Conservation (phyloP, 805 yeast species). For the Nakazawaea ambrosiae region DNA sequence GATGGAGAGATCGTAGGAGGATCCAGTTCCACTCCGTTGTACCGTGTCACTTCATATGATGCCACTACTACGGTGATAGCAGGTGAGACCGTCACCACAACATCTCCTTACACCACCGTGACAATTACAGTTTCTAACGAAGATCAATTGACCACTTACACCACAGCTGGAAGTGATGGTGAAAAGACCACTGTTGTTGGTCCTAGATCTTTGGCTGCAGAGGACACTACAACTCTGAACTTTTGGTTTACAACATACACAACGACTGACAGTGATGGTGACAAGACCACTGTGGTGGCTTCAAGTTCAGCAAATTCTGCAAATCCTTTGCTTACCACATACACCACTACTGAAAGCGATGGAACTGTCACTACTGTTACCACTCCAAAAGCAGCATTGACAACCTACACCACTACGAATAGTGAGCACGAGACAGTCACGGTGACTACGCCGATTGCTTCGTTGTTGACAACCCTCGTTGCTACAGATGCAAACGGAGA, state of each 20-base stretch:
- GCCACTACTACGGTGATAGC: not conserved
- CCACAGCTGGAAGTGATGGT: not conserved
- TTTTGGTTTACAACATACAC: constrained; percentile 1
- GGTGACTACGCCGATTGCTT: not conserved
- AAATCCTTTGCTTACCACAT: not conserved
- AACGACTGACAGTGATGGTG: constrained; percentile 1
- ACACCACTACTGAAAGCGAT: constrained; percentile 1
- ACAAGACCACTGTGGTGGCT: not conserved
- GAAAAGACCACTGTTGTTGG: not conserved
- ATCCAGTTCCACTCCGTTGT: not conserved
- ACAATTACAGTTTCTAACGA: not conserved
- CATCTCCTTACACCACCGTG: not conserved
- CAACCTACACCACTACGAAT: not conserved
- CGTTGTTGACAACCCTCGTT: not conserved
- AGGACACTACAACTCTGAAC: too few species aligned
- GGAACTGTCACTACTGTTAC: not conserved
- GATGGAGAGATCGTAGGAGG: too few species aligned
- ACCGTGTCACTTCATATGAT: not conserved
- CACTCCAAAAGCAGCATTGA: constrained; percentile 1
- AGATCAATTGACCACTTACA: not conserved
- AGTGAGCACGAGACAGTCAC: not conserved
- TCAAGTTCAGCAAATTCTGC: not conserved
- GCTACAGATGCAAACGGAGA: not conserved
- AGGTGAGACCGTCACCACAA: not conserved
- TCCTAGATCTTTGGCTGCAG: not conserved